Conservation (phyloP, 139 green algal species). For the Chlamydomonas sp. region DNA sequence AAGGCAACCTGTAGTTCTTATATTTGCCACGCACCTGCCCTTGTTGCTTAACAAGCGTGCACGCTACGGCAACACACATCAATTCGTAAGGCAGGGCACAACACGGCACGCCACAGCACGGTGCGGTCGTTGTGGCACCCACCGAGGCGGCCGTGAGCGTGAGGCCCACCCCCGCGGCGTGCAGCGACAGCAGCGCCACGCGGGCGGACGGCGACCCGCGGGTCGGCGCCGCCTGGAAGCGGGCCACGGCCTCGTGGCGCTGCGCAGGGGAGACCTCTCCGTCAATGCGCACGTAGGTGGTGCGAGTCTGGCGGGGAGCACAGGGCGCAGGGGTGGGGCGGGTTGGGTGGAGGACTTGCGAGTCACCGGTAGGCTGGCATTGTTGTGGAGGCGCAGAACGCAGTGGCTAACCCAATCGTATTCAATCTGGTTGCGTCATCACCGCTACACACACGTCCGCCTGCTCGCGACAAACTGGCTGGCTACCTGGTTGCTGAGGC, state of each 20-base stretch:
- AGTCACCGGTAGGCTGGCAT: no score
- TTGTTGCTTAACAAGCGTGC: no score
- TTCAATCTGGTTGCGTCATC: no score
- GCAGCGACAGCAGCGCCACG: constrained; percentile 72
- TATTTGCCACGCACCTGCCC: no score
- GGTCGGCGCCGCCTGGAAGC: constrained; percentile 51
- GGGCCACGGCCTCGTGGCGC: constrained; percentile 45
- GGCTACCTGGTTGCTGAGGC: no score
- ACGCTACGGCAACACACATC: no score
- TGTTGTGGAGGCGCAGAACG: no score
- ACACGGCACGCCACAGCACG: no score
- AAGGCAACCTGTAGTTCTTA: not conserved
- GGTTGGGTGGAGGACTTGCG: not conserved
- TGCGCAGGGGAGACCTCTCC: constrained; percentile 28
- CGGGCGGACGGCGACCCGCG: not conserved
- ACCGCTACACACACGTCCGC: no score
- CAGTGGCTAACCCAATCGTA: no score
- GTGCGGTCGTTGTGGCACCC: not conserved
- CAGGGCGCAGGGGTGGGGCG: not conserved
- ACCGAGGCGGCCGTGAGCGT: constrained; percentile 71
- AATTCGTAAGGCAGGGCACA: no score
- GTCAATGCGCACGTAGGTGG: constrained; percentile 65
- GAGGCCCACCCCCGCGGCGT: constrained; percentile 76
- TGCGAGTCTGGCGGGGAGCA: not conserved
- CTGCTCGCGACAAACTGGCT: no score